Evolutionary conservation across 129 eudicot genomes (phyloP), one percentile per base, ranked within the genome.

Genomic region (Smallanthus sonchifolius): DNA sequence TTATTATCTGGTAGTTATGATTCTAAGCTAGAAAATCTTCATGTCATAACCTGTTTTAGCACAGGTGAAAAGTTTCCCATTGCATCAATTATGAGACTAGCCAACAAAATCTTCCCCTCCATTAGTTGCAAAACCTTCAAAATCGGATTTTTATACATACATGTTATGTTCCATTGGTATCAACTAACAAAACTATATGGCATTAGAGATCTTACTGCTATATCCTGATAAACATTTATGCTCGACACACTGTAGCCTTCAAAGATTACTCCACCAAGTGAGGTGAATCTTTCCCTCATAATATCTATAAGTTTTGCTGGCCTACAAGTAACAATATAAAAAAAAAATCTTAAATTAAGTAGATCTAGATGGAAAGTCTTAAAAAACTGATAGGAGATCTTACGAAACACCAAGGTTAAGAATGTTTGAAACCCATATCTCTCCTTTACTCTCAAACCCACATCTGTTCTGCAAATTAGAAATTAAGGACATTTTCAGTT

Each of bases 21-120:
- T 49, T 52, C 32, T 49, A 44, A 44, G 30, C 72, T 17, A 47
- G 15, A n/a, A 57, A 35, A 48, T 72, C 11, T 67, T 16, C 43
- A 68, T 49, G 80, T 30, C 79, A 79, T 75, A 45, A 91, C 99
- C 92, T 95, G 99, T 79, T 82, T 91, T 48, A 91, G 88, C 16
- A 95, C 77, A 6, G 97, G 99, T 24, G 99, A 95, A 86, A 95
- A 95, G 45, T 95, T 95, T 13, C 99, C 99, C 97, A 95, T 95
- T 57, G 99, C 99, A 79, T 95, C 99, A 74, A 95, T 87, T 69
- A 95, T 54, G 60, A 95, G 96, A 55, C 83, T 85, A 49, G 99
- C 87, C 59, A 90, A 88, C 55, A 95, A 72, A 73, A 70, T 78
- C 86, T 82, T 91, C 34, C 90, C 96, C 51, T 84, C 88, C 45